Percentiles rank a stretch among this genome's conserved stretches.
These are phyloP conservation scores for Vigna reflexopilosa DNA, from an alignment of 306 rosid species.

Conservation along the genomic window DNA sequence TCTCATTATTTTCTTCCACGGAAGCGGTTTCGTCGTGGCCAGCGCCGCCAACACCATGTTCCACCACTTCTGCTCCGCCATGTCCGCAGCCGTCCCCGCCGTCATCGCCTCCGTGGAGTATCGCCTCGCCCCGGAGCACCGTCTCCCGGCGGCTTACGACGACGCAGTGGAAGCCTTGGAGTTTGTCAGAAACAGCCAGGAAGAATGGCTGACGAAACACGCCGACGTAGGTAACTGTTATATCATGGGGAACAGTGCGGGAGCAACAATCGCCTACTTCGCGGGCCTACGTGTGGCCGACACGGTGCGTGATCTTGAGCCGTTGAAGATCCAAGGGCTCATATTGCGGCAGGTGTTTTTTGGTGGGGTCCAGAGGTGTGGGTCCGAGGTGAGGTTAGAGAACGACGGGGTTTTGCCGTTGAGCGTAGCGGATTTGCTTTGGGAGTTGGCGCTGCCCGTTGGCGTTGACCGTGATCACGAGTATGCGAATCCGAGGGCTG, in stretches of 20 bases:
- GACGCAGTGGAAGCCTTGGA: constrained; percentile 59
- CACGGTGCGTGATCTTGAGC: background rate
- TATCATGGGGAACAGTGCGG: constrained; percentile 61
- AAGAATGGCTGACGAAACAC: constrained; percentile 49
- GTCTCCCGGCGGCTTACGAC: constrained; percentile 59
- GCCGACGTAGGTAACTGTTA: constrained; percentile 53
- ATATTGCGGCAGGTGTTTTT: constrained; percentile 52
- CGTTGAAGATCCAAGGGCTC: constrained; percentile 52
- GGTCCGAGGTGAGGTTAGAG: constrained; percentile 45
- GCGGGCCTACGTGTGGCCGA: constrained; percentile 44
- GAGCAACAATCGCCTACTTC: constrained; percentile 55
- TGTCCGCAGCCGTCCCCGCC: constrained; percentile 33
- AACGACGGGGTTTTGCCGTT: background rate
- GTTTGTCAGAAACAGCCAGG: constrained; percentile 35
- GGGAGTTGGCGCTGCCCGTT: constrained; percentile 49
- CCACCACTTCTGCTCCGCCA: constrained; percentile 42
- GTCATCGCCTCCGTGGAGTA: constrained; percentile 56
- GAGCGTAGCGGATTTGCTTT: constrained; percentile 26
- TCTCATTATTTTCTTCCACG: constrained; percentile 52
- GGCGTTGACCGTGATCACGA: constrained; percentile 52
- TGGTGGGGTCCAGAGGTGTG: constrained; percentile 49
- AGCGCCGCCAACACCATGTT: constrained; percentile 43
- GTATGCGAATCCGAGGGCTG: constrained; percentile 47
- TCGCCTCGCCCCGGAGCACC: constrained; percentile 64
- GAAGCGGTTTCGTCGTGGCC: constrained; percentile 47